Evolutionary conservation across 768 basidiomycete genomes (phyloP).

Genomic region (Cubamyces sp.): DNA sequence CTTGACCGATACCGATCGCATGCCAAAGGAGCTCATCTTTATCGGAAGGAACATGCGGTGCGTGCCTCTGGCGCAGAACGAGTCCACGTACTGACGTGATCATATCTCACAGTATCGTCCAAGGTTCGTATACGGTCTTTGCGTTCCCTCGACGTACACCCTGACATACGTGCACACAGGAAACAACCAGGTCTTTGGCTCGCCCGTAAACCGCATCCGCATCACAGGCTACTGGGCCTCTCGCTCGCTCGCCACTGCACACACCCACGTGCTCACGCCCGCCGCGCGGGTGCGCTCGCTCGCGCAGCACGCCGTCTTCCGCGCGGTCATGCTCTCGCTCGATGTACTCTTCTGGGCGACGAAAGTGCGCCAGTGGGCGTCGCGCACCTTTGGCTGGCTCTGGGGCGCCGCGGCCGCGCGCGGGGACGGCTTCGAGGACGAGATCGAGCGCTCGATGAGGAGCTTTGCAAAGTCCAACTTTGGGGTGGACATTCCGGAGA

Average conservation of each 20-base stretch:
- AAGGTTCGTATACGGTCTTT: slow-evolving; percentile 31
- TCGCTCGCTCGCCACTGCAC: slow-evolving; percentile 55
- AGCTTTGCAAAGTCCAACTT: slow-evolving; percentile 78
- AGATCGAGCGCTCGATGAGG: slow-evolving; percentile 75
- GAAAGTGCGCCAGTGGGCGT: slow-evolving; percentile 52
- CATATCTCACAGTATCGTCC: slow-evolving; percentile 36
- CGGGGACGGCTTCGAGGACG: slow-evolving; percentile 73
- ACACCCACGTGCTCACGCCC: slow-evolving; percentile 46
- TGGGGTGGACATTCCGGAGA: slow-evolving; percentile 67
- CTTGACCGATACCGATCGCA: slow-evolving; percentile 71
- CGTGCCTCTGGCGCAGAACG: not conserved
- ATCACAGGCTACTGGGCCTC: slow-evolving; percentile 87
- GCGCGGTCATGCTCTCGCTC: slow-evolving; percentile 62
- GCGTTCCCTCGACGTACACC: not conserved
- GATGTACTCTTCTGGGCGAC: slow-evolving; percentile 76
- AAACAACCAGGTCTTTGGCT: slow-evolving; percentile 83
- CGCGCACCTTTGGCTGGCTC: slow-evolving; percentile 35
- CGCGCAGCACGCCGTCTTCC: slow-evolving; percentile 65
- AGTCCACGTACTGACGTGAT: not conserved
- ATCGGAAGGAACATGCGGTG: slow-evolving; percentile 78
- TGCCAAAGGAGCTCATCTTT: slow-evolving; percentile 80
- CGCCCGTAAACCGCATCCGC: slow-evolving; percentile 89
- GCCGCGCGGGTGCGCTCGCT: slow-evolving; percentile 52
- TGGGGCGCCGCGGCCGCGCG: slow-evolving; percentile 36
- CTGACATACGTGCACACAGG: slow-evolving; percentile 1